Evolutionary conservation across 331 rosid genomes (phyloP), one percentile per base, ranked within the genome.

Genomic region (Quercus lobata): DNA sequence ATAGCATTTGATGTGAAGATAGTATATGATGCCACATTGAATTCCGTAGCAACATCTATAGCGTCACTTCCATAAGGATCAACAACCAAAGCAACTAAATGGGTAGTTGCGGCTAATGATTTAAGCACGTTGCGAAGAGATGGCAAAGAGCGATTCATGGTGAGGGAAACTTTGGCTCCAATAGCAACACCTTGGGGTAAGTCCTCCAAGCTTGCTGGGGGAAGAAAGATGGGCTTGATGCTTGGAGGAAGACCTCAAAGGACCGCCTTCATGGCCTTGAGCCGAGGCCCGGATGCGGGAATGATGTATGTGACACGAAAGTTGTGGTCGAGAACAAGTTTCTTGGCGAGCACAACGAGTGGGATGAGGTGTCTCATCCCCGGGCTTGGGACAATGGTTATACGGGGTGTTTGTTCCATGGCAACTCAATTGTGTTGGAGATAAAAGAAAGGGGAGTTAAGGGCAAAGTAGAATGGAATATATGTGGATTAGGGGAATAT

Each of bases 291-390:
- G 32, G 55, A 74, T 17, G 85, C 34, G 74, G 91, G 85, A 76
- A 87, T 32, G 29, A 87, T 83, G 81, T 83, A 79, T 8, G 87
- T 85, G 66, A 87, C 68, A 34, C 72, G 87, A 62, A 89, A 79
- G 57, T 79, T 34, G 69, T 85, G 85, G 4, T 71, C 74, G 7
- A 49, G 52, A 6, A 85, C 24, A n/a, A 89, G 73, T 25, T 80
- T 41, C 41, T 85, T 87, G 25, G 83, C 63, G 69, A 89, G 82
- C 66, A 81, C 93, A 15, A 74, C 7, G 49, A 89, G 55, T 7
- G 91, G 93, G 37, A 89, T 77, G 7, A 89, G 57, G 76, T 87
- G 89, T 17, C 82, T 63, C 14, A 81, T 85, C 17, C 89, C 91
- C 3, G 88, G 88, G 63, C 88, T 81, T 30, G 89, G 17, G 12